phyloP scores from a whole-genome alignment of 306 rosid genomes.

The Vachellia collinsii region DNA sequence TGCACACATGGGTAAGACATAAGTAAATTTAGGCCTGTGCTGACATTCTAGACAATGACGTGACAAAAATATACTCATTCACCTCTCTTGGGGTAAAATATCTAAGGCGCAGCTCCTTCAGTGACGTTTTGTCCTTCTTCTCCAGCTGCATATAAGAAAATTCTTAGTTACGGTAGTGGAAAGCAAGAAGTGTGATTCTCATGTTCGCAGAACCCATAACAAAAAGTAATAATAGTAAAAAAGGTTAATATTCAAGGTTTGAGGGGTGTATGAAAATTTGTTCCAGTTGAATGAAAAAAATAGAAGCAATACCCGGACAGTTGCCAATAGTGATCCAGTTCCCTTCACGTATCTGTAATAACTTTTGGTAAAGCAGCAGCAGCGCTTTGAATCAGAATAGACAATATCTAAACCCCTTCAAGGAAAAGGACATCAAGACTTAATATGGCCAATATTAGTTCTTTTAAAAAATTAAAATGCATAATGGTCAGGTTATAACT shows the following conservation, averaged over 20 bases:
- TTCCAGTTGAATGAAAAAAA: background rate
- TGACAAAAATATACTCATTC: conserved; percentile 16
- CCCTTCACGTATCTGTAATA: conserved; percentile 94
- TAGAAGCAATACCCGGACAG: conserved; percentile 62
- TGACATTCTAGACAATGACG: conserved; percentile 29
- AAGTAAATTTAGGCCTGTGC: background rate
- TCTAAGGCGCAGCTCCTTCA: conserved; percentile 78
- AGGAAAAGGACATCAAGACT: conserved; percentile 39
- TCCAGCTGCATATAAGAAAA: conserved; percentile 58
- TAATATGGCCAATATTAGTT: conserved; percentile 11
- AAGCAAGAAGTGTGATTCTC: conserved; percentile 10
- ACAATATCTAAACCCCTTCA: conserved; percentile 71
- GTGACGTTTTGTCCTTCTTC: conserved; percentile 67
- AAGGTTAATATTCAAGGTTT: background rate
- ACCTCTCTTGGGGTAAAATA: conserved; percentile 95
- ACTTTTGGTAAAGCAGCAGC: conserved; percentile 96
- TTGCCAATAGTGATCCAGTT: conserved; percentile 91
- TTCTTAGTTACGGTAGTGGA: conserved; percentile 24
- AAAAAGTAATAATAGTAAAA: background rate
- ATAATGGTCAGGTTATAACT: conserved; percentile 6
- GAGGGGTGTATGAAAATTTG: background rate
- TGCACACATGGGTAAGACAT: conserved; percentile 2
- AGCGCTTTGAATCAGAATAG: conserved; percentile 84
- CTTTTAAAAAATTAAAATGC: background rate
- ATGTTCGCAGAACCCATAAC: background rate